Evolutionary conservation across 441 rosid genomes (phyloP), one percentile per base, ranked within the genome.

Genomic region (Pelargonium citronellum): DNA sequence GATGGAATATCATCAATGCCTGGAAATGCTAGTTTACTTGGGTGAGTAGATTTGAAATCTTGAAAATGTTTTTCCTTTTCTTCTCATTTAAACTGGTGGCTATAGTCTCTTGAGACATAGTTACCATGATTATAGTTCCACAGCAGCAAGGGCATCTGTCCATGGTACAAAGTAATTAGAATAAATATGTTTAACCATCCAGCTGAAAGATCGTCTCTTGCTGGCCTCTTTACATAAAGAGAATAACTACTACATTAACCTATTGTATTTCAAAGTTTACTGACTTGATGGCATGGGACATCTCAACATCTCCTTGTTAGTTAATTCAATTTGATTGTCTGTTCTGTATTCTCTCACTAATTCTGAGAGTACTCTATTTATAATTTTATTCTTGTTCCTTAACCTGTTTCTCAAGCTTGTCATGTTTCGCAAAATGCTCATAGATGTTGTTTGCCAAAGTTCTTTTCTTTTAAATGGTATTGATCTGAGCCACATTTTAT

Each of bases 11-110:
- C 96, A 39, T 88, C 89, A 39, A 77, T 87, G 34, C 97, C 90
- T 64, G 99, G 91, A 82, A 88, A 91, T 81, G 87, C 92, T 64
- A 79, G 99, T 83, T 78, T 95, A 76, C 91, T 95, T 43, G 98
- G 97, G 98, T 95, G 76, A 82, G 97, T 80, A 44, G 20, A 39
- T 74, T 17, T 39, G 68, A 15, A 22, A 16, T 64, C 44, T 19
- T 39, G 13, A 13, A 30, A 65, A 47, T 57, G 27, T 67, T 47
- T 71, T 63, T 11, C 5, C 72, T 60, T 57, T 53, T 13, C 30
- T 24, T 55, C 13, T 27, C 60, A 30, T 7, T 41, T 41, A 15
- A 12, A 13, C 66, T 17, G 16, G 13, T n/a, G 22, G 30, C 30
- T 24, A 20, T 61, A 47, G 15, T 16, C 15, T 47, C 15, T 47